phyloP scores from a whole-genome alignment of 192 early-diverging fungal species.

The Podila clonocystis region DNA sequence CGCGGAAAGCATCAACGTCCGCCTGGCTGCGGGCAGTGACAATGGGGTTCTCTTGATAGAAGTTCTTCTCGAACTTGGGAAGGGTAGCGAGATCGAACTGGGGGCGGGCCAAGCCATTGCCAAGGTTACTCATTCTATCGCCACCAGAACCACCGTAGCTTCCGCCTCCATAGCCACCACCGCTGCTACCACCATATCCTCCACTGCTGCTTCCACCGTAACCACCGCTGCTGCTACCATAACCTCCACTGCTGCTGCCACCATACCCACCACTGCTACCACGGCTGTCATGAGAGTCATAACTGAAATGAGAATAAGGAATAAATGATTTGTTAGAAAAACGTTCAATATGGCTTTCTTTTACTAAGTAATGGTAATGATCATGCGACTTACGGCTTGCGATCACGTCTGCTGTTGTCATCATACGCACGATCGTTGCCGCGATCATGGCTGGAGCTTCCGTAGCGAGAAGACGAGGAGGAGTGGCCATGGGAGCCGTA shows the following conservation, averaged over 20 bases:
- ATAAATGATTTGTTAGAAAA: background rate
- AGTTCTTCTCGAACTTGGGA: conserved; percentile 94
- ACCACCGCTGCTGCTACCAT: conserved; percentile 27
- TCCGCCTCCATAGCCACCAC: conserved; percentile 42
- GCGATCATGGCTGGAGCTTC: conserved; percentile 44
- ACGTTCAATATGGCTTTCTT: background rate
- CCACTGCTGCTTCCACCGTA: conserved; percentile 34
- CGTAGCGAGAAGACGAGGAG: conserved; percentile 29
- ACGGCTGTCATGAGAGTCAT: conserved; percentile 60
- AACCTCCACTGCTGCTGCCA: conserved; percentile 36
- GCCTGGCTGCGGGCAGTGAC: conserved; percentile 72
- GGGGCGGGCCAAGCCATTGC: conserved; percentile 60
- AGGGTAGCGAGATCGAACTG: conserved; percentile 78
- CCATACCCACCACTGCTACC: conserved; percentile 43
- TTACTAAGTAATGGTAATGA: background rate
- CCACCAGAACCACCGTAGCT: conserved; percentile 56
- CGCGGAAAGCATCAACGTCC: conserved; percentile 85
- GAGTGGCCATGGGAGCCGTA: conserved; percentile 26
- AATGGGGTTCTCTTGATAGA: conserved; percentile 86
- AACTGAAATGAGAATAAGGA: conserved; percentile 18
- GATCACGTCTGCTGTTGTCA: conserved; percentile 69
- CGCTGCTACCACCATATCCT: conserved; percentile 25
- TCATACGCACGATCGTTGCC: conserved; percentile 72
- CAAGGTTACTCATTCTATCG: conserved; percentile 65
- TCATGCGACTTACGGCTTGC: conserved; percentile 59